Conservation (phyloP, 352 stramenopile genomes). For the Phytophthora podocarpi region DNA sequence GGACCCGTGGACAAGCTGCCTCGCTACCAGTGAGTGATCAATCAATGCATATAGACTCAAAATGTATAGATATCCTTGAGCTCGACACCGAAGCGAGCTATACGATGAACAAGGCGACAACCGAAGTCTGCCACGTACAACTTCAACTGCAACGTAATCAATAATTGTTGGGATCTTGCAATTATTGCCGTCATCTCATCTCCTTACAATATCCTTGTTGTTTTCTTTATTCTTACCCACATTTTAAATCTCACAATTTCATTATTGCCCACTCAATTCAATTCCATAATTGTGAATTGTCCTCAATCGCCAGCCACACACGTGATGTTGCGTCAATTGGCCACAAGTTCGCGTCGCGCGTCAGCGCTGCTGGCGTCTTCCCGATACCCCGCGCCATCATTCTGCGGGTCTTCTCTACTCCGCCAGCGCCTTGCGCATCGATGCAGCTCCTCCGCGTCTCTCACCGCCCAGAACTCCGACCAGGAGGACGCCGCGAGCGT, state of each 20-base stretch:
- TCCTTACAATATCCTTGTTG: no score
- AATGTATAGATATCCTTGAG: constrained; percentile 6
- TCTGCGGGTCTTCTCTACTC: neutral
- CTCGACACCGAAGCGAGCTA: constrained; percentile 4
- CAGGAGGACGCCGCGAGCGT: constrained; percentile 27
- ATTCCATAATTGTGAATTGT: constrained; percentile 8
- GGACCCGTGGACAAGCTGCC: constrained; percentile 54
- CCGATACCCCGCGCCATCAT: neutral
- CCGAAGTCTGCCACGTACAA: constrained; percentile 1
- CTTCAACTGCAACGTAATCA: constrained; percentile 17
- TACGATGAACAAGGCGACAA: constrained; percentile 4
- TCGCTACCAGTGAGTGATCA: constrained; percentile 24
- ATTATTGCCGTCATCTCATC: constrained; percentile 1
- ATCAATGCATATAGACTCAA: constrained; percentile 4
- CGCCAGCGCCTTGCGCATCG: constrained; percentile 4
- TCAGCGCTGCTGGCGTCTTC: constrained; percentile 13
- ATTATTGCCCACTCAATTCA: no score
- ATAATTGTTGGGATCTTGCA: constrained; percentile 11
- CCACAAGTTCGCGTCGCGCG: constrained; percentile 1
- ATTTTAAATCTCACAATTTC: no score
- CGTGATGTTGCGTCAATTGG: constrained; percentile 25
- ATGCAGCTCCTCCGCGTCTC: constrained; percentile 24
- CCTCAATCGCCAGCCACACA: constrained; percentile 10
- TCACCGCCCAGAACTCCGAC: constrained; percentile 8
- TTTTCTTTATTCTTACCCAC: no score